Evolutionary conservation across 352 stramenopile species (phyloP), one percentile per base, ranked within the genome.

Genomic region (Globisporangium heterothallicum): DNA sequence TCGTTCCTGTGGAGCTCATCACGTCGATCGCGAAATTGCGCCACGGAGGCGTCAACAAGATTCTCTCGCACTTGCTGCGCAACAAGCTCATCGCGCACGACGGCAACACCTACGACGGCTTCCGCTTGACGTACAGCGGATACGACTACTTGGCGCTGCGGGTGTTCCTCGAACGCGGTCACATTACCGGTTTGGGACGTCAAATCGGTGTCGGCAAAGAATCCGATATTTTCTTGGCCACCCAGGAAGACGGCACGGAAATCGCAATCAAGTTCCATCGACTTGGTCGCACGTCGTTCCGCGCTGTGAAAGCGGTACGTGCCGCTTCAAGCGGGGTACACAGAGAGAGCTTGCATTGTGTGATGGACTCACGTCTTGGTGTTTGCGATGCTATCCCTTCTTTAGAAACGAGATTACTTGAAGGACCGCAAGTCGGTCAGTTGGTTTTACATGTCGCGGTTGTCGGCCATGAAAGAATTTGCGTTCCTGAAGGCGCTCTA

Each of bases 221-320:
- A 67, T 97, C 87, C 16, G 97, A 99, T 74, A 98, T 99, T 52
- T 99, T 98, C 68, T 61, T 99, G 40, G 96, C 93, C 21, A 89
- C 78, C 6, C 82, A 93, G 53, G 79, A 91, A 16, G 89, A 98
- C 59, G 96, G 96, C 53, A 97, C 96, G 13, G 92, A 99, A 62
- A 70, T 99, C 21, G 96, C 98, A 5, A 94, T 99, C 47, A 99
- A 99, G 72, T 97, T 99, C 65, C 97, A 99, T 76, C 93, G 97
- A n/a, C 84, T 99, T 12, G 97, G 97, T 42, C 81, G 97, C 55
- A 99, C 97, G 26, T 98, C 89, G 21, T 99, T 99, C 76, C 89
- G 96, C 18, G 95, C 95, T 21, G 95, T 99, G 44, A 97, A 97
- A 55, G 77, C 83, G 45, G 75, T 91, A 57, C 41, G 63, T 68